Evolutionary conservation across 805 yeast species (phyloP), one percentile per base, ranked within the genome.

Genomic region (Candida ponderosae): DNA sequence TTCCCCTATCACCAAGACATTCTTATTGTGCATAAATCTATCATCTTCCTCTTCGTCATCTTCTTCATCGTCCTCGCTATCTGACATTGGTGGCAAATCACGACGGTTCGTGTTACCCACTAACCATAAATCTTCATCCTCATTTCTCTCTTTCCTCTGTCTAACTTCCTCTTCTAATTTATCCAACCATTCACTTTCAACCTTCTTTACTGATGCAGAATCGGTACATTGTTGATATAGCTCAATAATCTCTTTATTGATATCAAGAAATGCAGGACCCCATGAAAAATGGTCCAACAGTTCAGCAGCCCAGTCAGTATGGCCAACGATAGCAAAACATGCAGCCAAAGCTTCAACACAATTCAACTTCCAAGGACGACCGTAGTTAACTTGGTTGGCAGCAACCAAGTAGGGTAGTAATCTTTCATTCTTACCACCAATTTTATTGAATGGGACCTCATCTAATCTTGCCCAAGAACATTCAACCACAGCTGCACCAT

Each of bases 331-430:
- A 1, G 95, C 95, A 54, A 93, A 82, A 52, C 96, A 87, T 0
- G 98, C 97, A 2, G 98, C 98, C 29, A 93, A 63, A 0, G 98
- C 98, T 57, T 93, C 98, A 6, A 87, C 98, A 59, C 98, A 93
- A 60, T 93, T 93, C 40, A 93, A 65, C 50, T 79, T 74, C 97
- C 97, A 89, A 0, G 98, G 97, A 50, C 82, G 72, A 5, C 98
- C 98, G 51, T 93, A 93, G 59, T 93, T 93, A 7, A 94, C 97
- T 23, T 96, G 95, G 56, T 93, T 93, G 0, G 97, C 96, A 5
- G 97, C 97, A 9, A 93, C 88, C 34, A 93, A 64, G 50, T 90
- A 93, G 1, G 98, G 98, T 40, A 93, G 40, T 10, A 93, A 65
- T 34, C 98, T 67, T 54, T 90, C 96, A 50, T 86, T 70, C 42